Evolutionary conservation across 2,329 filamentous ascomycete genomes (phyloP).

Genomic region (Sclerotinia spermophila): DNA sequence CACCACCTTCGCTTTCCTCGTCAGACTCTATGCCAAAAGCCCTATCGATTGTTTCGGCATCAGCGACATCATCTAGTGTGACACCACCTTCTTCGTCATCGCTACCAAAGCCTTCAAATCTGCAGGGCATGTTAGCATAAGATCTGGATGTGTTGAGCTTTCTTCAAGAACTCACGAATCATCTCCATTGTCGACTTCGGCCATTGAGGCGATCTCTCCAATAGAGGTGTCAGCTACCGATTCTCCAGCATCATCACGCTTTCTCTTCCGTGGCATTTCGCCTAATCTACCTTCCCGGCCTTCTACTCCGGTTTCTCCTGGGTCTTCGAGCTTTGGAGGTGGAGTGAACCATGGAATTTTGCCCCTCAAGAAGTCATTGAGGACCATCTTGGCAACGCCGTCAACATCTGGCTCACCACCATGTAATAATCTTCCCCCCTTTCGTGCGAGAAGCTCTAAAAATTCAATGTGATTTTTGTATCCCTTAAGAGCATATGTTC

Average conservation of each 20-base stretch:
- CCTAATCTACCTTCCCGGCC: conserved; percentile 76
- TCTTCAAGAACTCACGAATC: conserved; percentile 21
- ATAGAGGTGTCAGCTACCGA: conserved; percentile 43
- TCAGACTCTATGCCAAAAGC: conserved; percentile 37
- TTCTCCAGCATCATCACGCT: conserved; percentile 56
- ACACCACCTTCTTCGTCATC: conserved; percentile 41
- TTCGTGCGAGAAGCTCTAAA: conserved; percentile 80
- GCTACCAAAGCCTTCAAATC: conserved; percentile 49
- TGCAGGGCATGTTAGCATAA: conserved; percentile 16
- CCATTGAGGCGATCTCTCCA: conserved; percentile 37
- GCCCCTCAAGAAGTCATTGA: conserved; percentile 93
- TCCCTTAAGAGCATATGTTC: conserved; percentile 84
- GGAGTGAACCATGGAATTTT: conserved; percentile 96
- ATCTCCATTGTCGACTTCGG: conserved; percentile 26
- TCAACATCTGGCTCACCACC: conserved; percentile 95
- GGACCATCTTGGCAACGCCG: conserved; percentile 91
- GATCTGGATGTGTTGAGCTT: not conserved
- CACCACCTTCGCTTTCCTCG: conserved; percentile 42
- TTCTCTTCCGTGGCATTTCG: conserved; percentile 83
- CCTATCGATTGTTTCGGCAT: conserved; percentile 33
- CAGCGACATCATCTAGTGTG: conserved; percentile 32
- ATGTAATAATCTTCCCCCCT: conserved; percentile 79
- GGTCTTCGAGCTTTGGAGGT: conserved; percentile 58
- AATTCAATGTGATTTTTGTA: conserved; percentile 78
- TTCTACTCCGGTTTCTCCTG: conserved; percentile 51